Evolutionary conservation across 805 yeast species (phyloP), one percentile per base, ranked within the genome.

Genomic region (Teunomyces funiuensis): DNA sequence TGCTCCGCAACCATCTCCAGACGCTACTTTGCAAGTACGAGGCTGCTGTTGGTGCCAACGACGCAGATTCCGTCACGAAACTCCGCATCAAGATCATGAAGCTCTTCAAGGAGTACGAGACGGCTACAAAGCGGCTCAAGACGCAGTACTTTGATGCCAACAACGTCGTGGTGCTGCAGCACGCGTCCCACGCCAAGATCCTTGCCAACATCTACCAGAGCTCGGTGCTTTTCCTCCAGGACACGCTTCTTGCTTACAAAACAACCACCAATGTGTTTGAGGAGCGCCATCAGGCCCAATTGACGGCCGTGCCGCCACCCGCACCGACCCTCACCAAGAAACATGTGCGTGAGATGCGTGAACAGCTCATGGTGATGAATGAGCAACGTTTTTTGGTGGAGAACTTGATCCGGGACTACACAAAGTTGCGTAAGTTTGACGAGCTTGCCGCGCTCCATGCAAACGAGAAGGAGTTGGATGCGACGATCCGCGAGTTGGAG

Each of bases 351-450:
- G 73, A 73, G 37, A 63, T 72, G 19, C 64, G 93, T 34, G 91
- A 88, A 50, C 83, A 84, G 49, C 63, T 90, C 43, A 85, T 90
- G 84, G 97, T 91, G 8, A 63, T 88, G 55, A 83, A 83, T 45
- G 98, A 90, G 57, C 98, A 90, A 54, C 72, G 74, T 51, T 90
- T 77, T 50, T 61, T 91, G 45, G 81, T 91, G 2, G 77, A 79
- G 43, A 73, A 79, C 11, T 77, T 83, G 76, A 74, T 86, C 19
- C 69, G 72, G 2, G 79, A 74, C 10, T 79, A 83, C 27, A 85
- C 82, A 45, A 74, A 72, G 49, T 80, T 76, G 39, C 65, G 97
- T 33, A 78, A 80, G 48, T 87, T 88, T 54, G 97, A 89, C 43
- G 96, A 87, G 56, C 62, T 88, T 31, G 67, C 65, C 8, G 73